phyloP scores from a whole-genome alignment of 305 asterid genomes.

The Solanum aculeatissimum region DNA sequence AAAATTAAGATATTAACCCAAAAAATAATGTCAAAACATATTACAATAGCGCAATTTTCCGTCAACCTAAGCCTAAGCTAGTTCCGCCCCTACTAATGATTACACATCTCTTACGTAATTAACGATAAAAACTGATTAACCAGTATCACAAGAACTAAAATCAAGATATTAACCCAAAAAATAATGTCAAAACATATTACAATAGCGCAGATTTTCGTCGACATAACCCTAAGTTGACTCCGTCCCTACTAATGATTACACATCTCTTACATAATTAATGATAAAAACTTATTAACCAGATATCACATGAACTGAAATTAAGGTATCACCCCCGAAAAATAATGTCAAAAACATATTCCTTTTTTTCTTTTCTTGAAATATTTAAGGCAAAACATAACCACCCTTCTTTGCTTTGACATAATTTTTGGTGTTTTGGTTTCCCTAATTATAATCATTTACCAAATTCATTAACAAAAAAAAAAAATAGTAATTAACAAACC shows the following conservation, averaged over 20 bases:
- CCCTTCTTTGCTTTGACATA: background rate
- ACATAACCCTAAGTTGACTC: background rate
- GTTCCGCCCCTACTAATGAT: background rate
- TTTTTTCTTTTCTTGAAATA: background rate
- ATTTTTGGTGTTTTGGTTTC: background rate
- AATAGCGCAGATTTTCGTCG: background rate
- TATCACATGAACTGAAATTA: background rate
- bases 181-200: background rate
- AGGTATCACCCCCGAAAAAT: background rate
- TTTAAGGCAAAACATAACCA: background rate
- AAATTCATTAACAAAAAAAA: background rate
- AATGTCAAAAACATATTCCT: background rate
- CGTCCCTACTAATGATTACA: background rate
- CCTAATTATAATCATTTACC: constrained; percentile 1
- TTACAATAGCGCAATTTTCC: background rate
- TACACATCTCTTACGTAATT: background rate
- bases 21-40: background rate
- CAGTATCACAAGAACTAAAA: background rate
- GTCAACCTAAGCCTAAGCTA: background rate
- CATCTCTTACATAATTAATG: background rate
- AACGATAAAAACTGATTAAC: background rate
- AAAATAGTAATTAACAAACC: background rate
- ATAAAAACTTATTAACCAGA: background rate
- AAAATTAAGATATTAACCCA: background rate
- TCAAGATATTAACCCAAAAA: background rate